These are phyloP conservation scores for Albatrellus ellisii DNA, from an alignment of 768 basidiomycete species.

Conservation along the genomic window DNA sequence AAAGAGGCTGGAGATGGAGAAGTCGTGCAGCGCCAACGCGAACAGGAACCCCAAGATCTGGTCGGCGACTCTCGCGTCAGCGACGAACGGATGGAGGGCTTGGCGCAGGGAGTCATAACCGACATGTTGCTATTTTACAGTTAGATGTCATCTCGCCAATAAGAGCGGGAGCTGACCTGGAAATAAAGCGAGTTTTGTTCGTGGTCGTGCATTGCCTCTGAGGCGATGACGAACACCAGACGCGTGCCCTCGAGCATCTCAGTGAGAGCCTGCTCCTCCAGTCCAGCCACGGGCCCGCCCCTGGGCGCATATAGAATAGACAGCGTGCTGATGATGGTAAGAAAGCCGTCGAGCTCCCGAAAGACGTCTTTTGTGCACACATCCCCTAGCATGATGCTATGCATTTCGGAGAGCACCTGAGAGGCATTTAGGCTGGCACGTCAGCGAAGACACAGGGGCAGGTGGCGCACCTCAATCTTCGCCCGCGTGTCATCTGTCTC, in stretches of 20 bases:
- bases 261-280: constrained; percentile 24
- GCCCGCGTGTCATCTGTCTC: constrained; percentile 30
- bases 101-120: constrained; percentile 53
- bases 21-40: constrained; percentile 52
- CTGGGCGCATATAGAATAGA: constrained; percentile 36
- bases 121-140: constrained; percentile 31
- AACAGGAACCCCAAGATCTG: constrained; percentile 56
- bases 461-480: constrained; percentile 37
- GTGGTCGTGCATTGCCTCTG: constrained; percentile 49
- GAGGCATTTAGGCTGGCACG: background rate
- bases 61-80: constrained; percentile 32
- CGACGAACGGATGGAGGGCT: constrained; percentile 41
- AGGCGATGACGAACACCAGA: constrained; percentile 49
- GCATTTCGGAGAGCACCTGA: constrained; percentile 55
- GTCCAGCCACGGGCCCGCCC: constrained; percentile 22
- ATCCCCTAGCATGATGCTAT: constrained; percentile 54
- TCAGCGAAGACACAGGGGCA: background rate
- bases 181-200: constrained; percentile 49
- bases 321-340: constrained; percentile 59
- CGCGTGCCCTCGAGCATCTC: constrained; percentile 40
- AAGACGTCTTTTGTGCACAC: constrained; percentile 59
- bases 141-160: background rate
- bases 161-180: constrained; percentile 31
- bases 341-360: constrained; percentile 71
- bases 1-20: constrained; percentile 45